These are phyloP conservation scores for Blastobotrys proliferans DNA, from an alignment of 1,139 yeast genomes.

Conservation along the genomic window DNA sequence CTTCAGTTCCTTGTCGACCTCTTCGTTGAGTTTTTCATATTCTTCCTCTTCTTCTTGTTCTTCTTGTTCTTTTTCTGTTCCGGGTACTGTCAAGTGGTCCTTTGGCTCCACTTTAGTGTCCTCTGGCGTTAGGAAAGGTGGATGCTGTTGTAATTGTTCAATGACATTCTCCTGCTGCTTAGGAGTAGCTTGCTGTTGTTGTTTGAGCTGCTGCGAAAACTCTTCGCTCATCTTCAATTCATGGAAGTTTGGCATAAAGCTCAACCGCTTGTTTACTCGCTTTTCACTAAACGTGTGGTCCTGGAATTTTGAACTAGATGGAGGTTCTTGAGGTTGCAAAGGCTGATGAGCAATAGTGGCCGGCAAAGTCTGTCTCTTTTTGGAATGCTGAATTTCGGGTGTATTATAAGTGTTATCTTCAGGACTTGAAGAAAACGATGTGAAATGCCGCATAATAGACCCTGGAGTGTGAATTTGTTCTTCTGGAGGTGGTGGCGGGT, in stretches of 20 bases:
- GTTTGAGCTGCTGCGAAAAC: constrained; percentile 18
- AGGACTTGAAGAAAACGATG: constrained; percentile 23
- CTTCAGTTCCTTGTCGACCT: constrained; percentile 12
- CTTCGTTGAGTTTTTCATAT: constrained; percentile 11
- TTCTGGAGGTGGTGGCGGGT: background rate
- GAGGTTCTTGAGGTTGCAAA: constrained; percentile 1
- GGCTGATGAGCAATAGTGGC: constrained; percentile 12
- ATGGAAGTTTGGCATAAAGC: constrained; percentile 28
- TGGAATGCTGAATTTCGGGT: constrained; percentile 7
- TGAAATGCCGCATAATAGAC: constrained; percentile 22
- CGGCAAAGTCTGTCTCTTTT: constrained; percentile 5
- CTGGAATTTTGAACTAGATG: constrained; percentile 5
- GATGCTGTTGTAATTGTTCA: constrained; percentile 1
- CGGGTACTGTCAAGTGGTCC: too few relatives aligned
- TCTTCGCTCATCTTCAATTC: constrained; percentile 25
- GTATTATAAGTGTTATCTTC: constrained; percentile 11
- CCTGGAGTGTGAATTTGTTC: constrained; percentile 9
- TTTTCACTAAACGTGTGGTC: constrained; percentile 16
- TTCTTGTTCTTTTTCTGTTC: constrained; percentile 10
- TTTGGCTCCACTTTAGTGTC: background rate
- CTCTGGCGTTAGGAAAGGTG: background rate
- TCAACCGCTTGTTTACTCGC: constrained; percentile 21
- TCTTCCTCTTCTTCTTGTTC: constrained; percentile 13
- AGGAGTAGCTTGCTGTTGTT: background rate
- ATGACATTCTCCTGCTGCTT: background rate